Conservation (phyloP, 2,329 filamentous ascomycete species). For the Penicillium sp. region DNA sequence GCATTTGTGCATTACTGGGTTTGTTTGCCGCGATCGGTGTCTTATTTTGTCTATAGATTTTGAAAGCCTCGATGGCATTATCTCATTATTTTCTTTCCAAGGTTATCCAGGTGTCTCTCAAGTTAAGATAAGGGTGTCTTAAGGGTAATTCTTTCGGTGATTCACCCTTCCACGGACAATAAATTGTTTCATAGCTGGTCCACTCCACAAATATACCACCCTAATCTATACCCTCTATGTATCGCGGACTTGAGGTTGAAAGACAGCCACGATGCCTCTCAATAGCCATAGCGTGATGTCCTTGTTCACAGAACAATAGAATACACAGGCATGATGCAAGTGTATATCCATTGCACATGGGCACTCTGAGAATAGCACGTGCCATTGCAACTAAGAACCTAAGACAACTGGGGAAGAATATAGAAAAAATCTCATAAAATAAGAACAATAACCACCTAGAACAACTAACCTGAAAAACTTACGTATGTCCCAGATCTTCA, state of each 20-base stretch:
- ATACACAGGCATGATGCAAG: too few species aligned
- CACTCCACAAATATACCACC: too few species aligned
- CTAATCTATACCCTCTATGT: too few species aligned
- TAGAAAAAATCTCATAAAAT: not conserved
- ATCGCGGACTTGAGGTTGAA: too few species aligned
- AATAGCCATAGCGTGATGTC: too few species aligned
- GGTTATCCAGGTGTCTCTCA: not conserved
- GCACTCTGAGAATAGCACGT: too few species aligned
- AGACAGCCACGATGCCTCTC: too few species aligned
- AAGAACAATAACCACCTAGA: not conserved
- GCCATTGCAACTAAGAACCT: too few species aligned
- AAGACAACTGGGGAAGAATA: too few species aligned
- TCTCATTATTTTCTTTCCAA: not conserved
- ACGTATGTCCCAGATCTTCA: constrained; percentile 41
- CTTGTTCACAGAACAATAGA: too few species aligned
- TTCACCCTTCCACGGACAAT: not conserved
- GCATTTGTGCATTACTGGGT: constrained; percentile 1
- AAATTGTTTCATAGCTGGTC: too few species aligned
- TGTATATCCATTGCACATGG: too few species aligned
- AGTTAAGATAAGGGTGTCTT: not conserved
- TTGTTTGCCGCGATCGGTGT: not conserved
- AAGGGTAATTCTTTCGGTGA: not conserved
- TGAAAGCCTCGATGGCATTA: not conserved
- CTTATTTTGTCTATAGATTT: not conserved
- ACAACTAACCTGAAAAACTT: not conserved